Conservation (phyloP, 805 yeast genomes). For the Saccharomyces mikatae region DNA sequence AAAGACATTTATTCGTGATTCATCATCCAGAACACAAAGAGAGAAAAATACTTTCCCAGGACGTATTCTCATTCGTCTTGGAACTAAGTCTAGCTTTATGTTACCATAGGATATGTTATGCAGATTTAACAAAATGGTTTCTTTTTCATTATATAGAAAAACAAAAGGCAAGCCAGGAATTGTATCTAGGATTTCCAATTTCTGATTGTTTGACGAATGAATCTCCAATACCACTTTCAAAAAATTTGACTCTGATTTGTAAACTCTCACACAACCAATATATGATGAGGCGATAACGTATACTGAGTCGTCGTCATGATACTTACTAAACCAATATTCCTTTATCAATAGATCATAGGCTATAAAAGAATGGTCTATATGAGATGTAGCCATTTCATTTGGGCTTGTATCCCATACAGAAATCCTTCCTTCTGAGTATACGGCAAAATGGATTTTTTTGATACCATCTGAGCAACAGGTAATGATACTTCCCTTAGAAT, state of each 20-base stretch:
- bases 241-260: neutral
- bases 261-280: neutral
- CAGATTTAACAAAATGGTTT: neutral
- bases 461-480: neutral
- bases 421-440: neutral
- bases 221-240: neutral
- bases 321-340: neutral
- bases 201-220: neutral
- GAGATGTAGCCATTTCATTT: neutral
- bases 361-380: neutral
- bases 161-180: neutral
- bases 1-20: neutral
- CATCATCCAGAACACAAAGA: neutral
- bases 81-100: neutral
- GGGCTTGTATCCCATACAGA: neutral
- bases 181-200: neutral
- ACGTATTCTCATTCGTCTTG: neutral
- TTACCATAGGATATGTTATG: neutral
- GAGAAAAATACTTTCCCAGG: neutral
- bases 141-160: neutral
- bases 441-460: neutral
- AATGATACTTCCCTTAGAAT: neutral
- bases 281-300: neutral
- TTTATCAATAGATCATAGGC: neutral
- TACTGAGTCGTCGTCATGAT: neutral